Conservation (phyloP, 1,139 yeast species). For the Candida anutae region DNA sequence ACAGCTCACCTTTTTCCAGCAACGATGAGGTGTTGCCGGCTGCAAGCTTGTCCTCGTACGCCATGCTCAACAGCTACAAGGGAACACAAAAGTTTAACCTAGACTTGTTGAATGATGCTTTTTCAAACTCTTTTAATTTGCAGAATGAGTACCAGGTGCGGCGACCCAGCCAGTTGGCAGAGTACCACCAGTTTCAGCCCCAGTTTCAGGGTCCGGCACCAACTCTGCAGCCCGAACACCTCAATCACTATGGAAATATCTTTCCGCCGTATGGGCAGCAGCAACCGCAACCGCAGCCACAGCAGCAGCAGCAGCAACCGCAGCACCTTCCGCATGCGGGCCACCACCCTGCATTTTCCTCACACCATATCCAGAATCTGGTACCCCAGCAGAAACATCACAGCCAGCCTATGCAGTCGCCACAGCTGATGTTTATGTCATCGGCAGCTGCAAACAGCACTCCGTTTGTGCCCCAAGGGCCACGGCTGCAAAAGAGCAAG, state of each 20-base stretch:
- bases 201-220: conserved; percentile 4
- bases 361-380: no score
- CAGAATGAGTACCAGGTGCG: conserved; percentile 37
- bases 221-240: conserved; percentile 3
- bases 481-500: no score
- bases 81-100: conserved; percentile 14
- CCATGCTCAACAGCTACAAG: conserved; percentile 10
- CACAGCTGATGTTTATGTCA: neutral
- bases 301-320: conserved; percentile 3
- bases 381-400: conserved; percentile 1
- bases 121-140: conserved; percentile 24
- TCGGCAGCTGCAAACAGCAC: no score
- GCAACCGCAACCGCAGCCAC: conserved; percentile 4
- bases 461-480: no score
- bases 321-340: conserved; percentile 1
- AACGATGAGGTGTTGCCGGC: conserved; percentile 2
- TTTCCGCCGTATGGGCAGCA: conserved; percentile 3
- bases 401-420: conserved; percentile 1
- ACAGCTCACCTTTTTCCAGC: conserved; percentile 8
- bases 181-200: conserved; percentile 14
- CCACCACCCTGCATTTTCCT: no score
- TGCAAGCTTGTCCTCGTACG: conserved; percentile 9
- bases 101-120: conserved; percentile 27
- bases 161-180: conserved; percentile 40
- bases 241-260: conserved; percentile 1